phyloP scores from a whole-genome alignment of 345 rosid species.

The Gossypium australe region DNA sequence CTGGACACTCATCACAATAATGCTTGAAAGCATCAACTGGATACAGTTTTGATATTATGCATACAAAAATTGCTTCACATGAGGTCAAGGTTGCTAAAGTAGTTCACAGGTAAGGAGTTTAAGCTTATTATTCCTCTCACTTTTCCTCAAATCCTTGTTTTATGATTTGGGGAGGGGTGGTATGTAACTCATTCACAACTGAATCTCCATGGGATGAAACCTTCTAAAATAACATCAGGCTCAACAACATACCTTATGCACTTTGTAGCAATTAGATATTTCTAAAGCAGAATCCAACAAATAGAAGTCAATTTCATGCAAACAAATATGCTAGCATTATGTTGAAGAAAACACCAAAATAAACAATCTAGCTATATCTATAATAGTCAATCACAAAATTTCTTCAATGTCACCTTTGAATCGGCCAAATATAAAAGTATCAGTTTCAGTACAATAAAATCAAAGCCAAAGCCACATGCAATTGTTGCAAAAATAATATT shows the following conservation, averaged over 20 bases:
- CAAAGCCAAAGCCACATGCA: not conserved
- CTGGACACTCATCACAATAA: not conserved
- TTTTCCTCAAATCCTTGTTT: not conserved
- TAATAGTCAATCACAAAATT: not conserved
- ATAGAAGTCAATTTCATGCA: not conserved
- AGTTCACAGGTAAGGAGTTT: not conserved
- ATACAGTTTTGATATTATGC: not conserved
- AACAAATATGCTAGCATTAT: not conserved
- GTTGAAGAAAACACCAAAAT: not conserved
- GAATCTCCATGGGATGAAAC: not conserved
- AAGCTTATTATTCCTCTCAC: not conserved
- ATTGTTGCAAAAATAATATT: not conserved
- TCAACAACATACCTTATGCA: not conserved
- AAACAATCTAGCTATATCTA: not conserved
- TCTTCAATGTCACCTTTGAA: not conserved
- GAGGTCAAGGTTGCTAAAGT: not conserved
- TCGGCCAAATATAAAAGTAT: not conserved
- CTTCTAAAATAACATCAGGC: not conserved
- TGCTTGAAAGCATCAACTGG: not conserved
- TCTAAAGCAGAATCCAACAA: constrained; percentile 10
- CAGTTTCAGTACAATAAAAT: not conserved
- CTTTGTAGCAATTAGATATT: not conserved
- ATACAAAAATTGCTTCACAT: not conserved
- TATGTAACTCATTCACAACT: not conserved
- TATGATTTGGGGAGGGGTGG: constrained; percentile 1